phyloP scores from a whole-genome alignment of 2,329 filamentous ascomycete species.

The Microcyclosporella mali region DNA sequence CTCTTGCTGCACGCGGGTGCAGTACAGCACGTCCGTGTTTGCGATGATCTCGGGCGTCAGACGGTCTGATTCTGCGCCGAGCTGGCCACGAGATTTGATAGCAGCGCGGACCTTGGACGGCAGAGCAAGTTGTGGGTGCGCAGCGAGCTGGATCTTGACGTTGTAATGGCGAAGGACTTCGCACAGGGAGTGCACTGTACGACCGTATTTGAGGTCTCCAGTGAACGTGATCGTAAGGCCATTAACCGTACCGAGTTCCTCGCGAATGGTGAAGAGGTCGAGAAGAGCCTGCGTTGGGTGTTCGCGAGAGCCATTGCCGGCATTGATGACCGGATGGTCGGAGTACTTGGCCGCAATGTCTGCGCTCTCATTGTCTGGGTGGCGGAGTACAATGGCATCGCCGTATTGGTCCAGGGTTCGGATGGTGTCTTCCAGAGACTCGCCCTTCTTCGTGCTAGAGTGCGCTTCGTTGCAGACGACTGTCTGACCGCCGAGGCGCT shows the following conservation, averaged over 20 bases:
- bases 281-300: constrained; percentile 97
- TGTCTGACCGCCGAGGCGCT: constrained; percentile 85
- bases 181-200: constrained; percentile 90
- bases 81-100: constrained; percentile 67
- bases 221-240: constrained; percentile 94
- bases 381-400: constrained; percentile 91
- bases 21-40: constrained; percentile 87
- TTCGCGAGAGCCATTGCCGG: constrained; percentile 90
- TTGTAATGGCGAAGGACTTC: constrained; percentile 95
- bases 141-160: constrained; percentile 85
- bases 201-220: constrained; percentile 86
- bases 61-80: constrained; percentile 66
- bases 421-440: constrained; percentile 86
- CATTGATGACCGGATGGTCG: constrained; percentile 90
- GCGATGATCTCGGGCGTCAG: constrained; percentile 83
- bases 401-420: constrained; percentile 90
- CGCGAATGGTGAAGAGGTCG: constrained; percentile 95
- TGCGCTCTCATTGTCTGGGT: constrained; percentile 75
- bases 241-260: constrained; percentile 92
- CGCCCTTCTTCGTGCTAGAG: constrained; percentile 90
- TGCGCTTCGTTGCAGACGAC: constrained; percentile 74
- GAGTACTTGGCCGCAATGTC: constrained; percentile 81
- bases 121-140: constrained; percentile 70
- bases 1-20: constrained; percentile 94
- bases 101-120: constrained; percentile 68